Conservation (phyloP, 2,329 filamentous ascomycete genomes). For the Pyrenophora teres region DNA sequence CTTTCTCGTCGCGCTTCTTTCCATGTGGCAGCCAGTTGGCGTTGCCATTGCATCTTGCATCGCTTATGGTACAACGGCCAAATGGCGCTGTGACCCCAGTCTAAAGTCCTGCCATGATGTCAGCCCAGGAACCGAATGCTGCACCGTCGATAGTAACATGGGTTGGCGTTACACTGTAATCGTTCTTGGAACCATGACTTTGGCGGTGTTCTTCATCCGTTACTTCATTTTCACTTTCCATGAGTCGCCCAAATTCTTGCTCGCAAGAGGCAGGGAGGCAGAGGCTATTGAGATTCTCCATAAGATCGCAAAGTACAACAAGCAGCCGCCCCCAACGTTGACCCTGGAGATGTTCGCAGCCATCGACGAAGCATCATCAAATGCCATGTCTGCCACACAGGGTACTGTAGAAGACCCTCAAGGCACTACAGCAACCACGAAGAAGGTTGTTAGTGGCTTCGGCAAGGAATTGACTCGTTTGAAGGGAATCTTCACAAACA, state of each 20-base stretch:
- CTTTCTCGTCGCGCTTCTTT: constrained; percentile 35
- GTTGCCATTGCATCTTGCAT: constrained; percentile 34
- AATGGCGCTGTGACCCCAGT: constrained; percentile 33
- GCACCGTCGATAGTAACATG: constrained; percentile 30
- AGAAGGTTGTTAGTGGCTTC: constrained; percentile 26
- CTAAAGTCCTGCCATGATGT: constrained; percentile 22
- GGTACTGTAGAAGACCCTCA: constrained; percentile 1
- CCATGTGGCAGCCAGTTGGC: constrained; percentile 40
- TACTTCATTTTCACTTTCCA: constrained; percentile 38
- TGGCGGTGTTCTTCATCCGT: constrained; percentile 35
- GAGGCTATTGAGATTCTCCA: constrained; percentile 36
- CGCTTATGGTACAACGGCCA: constrained; percentile 35
- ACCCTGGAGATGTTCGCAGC: constrained; percentile 34
- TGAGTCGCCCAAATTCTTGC: constrained; percentile 37
- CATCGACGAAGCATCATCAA: constrained; percentile 25
- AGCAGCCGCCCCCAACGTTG: constrained; percentile 26
- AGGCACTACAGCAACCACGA: constrained; percentile 23
- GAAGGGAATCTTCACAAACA: constrained; percentile 37
- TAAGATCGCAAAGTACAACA: constrained; percentile 37
- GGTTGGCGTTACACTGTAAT: constrained; percentile 40
- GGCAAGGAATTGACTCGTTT: constrained; percentile 31
- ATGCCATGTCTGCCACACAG: neutral
- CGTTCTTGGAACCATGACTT: constrained; percentile 32
- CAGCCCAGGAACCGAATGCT: constrained; percentile 5
- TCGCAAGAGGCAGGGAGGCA: constrained; percentile 31